These are phyloP conservation scores for Globisporangium camurandrum DNA, from an alignment of 352 stramenopile species.

Conservation along the genomic window DNA sequence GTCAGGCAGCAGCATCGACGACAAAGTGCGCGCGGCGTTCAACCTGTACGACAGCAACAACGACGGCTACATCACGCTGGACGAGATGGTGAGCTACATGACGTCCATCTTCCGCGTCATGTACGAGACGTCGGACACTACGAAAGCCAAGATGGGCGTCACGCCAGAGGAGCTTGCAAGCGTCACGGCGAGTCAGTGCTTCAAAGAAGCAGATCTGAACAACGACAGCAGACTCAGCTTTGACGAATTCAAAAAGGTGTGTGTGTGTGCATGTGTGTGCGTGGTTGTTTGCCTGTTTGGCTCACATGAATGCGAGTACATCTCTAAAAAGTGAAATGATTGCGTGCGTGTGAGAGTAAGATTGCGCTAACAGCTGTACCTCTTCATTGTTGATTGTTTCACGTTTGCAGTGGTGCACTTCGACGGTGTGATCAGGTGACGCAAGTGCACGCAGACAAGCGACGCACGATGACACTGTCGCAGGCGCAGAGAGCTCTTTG, in stretches of 20 bases:
- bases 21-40: conserved; percentile 82
- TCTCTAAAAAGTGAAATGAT: not conserved
- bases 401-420: conserved; percentile 14
- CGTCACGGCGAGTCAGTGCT: conserved; percentile 77
- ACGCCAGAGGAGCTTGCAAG: conserved; percentile 69
- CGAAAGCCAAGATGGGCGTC: conserved; percentile 70
- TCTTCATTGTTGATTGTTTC: not conserved
- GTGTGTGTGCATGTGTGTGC: conserved; percentile 1
- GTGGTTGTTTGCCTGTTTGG: not conserved
- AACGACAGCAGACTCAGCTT: conserved; percentile 83
- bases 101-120: conserved; percentile 88
- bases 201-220: conserved; percentile 80
- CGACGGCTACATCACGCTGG: conserved; percentile 77
- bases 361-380: not conserved
- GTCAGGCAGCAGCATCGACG: conserved; percentile 79
- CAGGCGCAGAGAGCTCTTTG: conserved; percentile 7
- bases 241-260: conserved; percentile 86
- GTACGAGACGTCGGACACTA: conserved; percentile 78
- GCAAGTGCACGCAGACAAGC: not conserved
- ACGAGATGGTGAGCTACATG: conserved; percentile 87
- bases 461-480: conserved; percentile 2
- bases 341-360: not conserved
- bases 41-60: conserved; percentile 82
- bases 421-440: conserved; percentile 5
- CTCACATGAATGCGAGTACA: not conserved